These are phyloP conservation scores for Chamaecrista fasciculata DNA, from an alignment of 306 rosid genomes.

Conservation along the genomic window DNA sequence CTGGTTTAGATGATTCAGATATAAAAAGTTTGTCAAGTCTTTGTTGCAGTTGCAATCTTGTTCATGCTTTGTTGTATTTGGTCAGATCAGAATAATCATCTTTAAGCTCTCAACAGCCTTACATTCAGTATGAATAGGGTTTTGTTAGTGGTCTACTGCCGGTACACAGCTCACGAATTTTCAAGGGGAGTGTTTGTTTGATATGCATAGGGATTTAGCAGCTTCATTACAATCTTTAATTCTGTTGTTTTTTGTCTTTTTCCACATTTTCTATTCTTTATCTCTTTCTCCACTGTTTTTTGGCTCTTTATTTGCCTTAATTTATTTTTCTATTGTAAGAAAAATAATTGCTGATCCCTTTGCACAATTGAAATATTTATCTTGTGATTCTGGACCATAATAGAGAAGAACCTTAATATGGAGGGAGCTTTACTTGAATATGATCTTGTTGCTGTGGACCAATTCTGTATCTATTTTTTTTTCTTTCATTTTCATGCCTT, in stretches of 20 bases:
- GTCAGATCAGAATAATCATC: neutral
- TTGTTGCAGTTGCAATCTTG: neutral
- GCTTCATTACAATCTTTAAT: neutral
- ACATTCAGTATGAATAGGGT: neutral
- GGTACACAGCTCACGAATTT: neutral
- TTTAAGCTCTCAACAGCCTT: neutral
- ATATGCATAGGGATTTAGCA: neutral
- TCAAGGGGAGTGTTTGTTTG: neutral
- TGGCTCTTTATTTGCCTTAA: neutral
- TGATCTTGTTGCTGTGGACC: neutral
- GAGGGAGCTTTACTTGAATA: neutral
- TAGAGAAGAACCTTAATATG: neutral
- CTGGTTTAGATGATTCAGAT: neutral
- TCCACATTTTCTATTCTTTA: neutral
- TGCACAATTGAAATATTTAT: neutral
- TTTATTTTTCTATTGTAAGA: too few species aligned
- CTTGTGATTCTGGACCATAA: neutral
- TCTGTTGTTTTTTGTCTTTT: neutral
- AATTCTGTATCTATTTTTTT: neutral
- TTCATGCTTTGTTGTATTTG: neutral
- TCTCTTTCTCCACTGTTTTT: neutral
- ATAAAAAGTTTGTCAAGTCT: neutral
- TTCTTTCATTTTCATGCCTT: neutral
- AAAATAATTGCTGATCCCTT: neutral
- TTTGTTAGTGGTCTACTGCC: neutral